Evolutionary conservation across 139 green algal genomes (phyloP).

Genomic region (Mychonastes homosphaera): DNA sequence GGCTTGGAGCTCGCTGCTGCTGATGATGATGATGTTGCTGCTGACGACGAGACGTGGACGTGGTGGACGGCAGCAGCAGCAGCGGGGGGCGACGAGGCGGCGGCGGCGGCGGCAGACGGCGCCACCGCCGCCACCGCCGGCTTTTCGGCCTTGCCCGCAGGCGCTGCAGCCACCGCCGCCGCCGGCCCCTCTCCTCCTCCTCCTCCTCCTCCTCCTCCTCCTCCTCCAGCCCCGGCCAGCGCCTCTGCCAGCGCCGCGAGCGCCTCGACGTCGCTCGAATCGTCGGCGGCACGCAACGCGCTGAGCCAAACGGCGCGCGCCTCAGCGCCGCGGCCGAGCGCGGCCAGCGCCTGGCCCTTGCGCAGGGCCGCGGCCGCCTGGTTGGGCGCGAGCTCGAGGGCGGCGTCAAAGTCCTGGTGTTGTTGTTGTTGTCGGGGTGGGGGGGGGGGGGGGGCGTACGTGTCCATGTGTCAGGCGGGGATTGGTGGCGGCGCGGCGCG

Average conservation of each 20-base stretch:
- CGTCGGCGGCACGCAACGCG: too few relatives aligned
- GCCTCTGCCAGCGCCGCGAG: background rate
- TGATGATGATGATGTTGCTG: conserved; percentile 1
- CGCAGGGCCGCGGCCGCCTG: conserved; percentile 32
- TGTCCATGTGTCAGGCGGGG: too few relatives aligned
- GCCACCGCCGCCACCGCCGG: conserved; percentile 1
- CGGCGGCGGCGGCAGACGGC: background rate
- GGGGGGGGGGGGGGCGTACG: too few relatives aligned
- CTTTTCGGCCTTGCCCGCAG: background rate
- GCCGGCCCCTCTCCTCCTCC: too few relatives aligned
- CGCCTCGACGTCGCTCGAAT: too few relatives aligned
- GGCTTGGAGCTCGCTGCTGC: conserved; percentile 2
- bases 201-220: too few relatives aligned
- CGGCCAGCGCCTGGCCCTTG: conserved; percentile 53
- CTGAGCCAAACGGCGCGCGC: too few relatives aligned
- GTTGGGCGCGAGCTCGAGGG: conserved; percentile 17
- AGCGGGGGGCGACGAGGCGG: background rate
- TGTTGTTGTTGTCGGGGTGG: too few relatives aligned
- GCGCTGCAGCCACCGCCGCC: background rate
- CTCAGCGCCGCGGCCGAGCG: too few relatives aligned
- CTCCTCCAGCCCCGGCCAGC: too few relatives aligned
- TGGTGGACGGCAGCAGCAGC: background rate
- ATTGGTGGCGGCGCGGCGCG: too few relatives aligned
- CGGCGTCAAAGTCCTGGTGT: conserved; percentile 63
- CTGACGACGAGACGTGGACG: background rate